Base-by-base conservation (phyloP, 139 green algal species). In the Dunaliella primolecta region DNA sequence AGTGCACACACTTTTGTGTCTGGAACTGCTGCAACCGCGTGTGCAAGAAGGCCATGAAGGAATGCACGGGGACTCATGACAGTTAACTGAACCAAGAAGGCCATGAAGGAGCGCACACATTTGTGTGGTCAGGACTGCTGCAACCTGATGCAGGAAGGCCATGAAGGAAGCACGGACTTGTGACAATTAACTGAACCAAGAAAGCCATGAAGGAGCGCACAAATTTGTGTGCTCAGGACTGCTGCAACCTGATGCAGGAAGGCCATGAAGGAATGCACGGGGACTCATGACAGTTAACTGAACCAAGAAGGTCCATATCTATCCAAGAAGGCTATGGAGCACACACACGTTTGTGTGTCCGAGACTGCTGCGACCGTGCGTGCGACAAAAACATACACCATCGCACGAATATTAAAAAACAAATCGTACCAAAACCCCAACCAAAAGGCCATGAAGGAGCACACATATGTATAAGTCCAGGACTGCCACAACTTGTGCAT, bases 281-380 rank as follows among this genome's bases (percentile, higher is more conserved):
- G 94, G 94, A n/a, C 94, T 89, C 86, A 94, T 94, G 82, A 84
- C 89, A 0, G 94, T 89, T 71, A 97, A 94, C 1, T 92, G 78
- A 3, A 93, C n/a, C n/a, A n/a, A n/a, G n/a, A n/a, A n/a, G n/a
- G n/a, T n/a, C n/a, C n/a, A n/a, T n/a, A n/a, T n/a, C n/a, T n/a
- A n/a, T n/a, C 81, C 36, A 96, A 46, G 90, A 98, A 98, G 20
- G 93, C 80, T 3, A 96, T 71, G 78, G 98, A 94, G 78, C 87
- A 86, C 89, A 87, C n/a, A 90, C 87, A 85, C 93, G 97, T 87
- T 96, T 96, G 33, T 87, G 33, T 0, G 93, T 98, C 64, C 84
- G 88, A 20, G 91, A 92, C 2, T 70, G 84, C 87, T 97, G 92
- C 82, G 96, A 86, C 75, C 82, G n/a, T n/a, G 84, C 75, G n/a